Percentiles rank a stretch among this genome's conserved stretches.
Evolutionary conservation across 148 eudicot genomes (phyloP).

Genomic region (Drosera capensis): DNA sequence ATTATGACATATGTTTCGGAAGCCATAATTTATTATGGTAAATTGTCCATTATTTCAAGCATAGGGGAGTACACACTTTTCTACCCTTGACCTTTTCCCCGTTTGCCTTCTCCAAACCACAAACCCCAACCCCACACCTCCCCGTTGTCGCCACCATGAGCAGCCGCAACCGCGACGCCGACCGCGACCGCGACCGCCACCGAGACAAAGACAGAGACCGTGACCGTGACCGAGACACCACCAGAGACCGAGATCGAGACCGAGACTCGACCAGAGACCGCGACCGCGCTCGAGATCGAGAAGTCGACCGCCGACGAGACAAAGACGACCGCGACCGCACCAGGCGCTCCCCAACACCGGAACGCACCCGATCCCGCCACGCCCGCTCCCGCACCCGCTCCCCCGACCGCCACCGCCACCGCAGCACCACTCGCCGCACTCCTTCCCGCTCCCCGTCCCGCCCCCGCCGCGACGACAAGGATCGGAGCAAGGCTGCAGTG

Average conservation of each 20-base stretch:
- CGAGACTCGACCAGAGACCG: slow-evolving; percentile 23
- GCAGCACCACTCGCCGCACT: slow-evolving; percentile 12
- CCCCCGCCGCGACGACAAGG: slow-evolving; percentile 25
- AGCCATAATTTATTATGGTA: no score
- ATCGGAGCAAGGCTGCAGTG: slow-evolving; percentile 18
- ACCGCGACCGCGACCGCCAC: slow-evolving; percentile 22
- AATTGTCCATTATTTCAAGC: no score
- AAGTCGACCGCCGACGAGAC: slow-evolving; percentile 15
- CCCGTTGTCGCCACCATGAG: no score
- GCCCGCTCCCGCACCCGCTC: slow-evolving; percentile 21
- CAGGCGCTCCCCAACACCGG: slow-evolving; percentile 16
- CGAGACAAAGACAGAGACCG: slow-evolving; percentile 13
- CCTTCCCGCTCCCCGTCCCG: slow-evolving; percentile 33
- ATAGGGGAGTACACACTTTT: no score
- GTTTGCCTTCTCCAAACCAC: no score
- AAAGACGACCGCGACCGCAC: slow-evolving; percentile 10
- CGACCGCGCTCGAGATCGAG: slow-evolving; percentile 11
- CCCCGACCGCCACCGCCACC: slow-evolving; percentile 32
- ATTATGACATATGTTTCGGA: no score
- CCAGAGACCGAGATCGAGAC: slow-evolving; percentile 23
- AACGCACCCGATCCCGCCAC: slow-evolving; percentile 23
- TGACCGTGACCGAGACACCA: slow-evolving; percentile 30
- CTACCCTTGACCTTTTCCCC: no score
- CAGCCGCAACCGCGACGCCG: slow-evolving; percentile 31
- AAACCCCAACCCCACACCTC: no score